Percentiles rank a stretch among this genome's conserved stretches.
These are phyloP conservation scores for Neofusicoccum cordaticola DNA, from an alignment of 2,329 filamentous ascomycete genomes.

Conservation along the genomic window DNA sequence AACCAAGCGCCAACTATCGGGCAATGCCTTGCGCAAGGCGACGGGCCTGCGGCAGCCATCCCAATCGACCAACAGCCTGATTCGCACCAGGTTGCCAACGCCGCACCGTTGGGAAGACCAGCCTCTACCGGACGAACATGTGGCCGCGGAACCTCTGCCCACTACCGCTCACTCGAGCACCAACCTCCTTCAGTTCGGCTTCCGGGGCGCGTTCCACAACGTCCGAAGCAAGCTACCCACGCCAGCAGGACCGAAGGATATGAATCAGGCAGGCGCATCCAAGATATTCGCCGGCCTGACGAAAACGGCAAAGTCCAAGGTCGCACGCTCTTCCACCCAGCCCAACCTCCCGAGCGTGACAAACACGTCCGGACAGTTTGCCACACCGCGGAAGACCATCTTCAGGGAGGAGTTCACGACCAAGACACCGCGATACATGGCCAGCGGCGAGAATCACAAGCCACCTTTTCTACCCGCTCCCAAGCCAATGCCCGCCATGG, in stretches of 20 bases:
- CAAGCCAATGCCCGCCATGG: not conserved
- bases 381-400: not conserved
- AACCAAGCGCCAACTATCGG: not conserved
- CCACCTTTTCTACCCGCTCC: not conserved
- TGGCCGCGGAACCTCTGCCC: not conserved
- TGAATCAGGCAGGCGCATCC: not conserved
- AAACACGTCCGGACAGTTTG: not conserved
- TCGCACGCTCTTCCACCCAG: slow-evolving; percentile 6
- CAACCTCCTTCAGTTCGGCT: too few species aligned
- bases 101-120: not conserved
- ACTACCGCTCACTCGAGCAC: not conserved
- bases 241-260: not conserved
- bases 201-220: not conserved
- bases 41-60: not conserved
- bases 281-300: slow-evolving; percentile 4
- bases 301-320: not conserved
- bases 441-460: not conserved
- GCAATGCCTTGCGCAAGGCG: not conserved
- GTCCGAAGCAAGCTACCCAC: not conserved
- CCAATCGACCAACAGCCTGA: not conserved
- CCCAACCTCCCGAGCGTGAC: slow-evolving; percentile 3
- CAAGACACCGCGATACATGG: not conserved
- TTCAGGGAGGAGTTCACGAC: slow-evolving; percentile 10
- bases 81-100: slow-evolving; percentile 7
- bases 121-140: not conserved